These are phyloP conservation scores for Hypoxylon perforatum DNA, from an alignment of 495 filamentous ascomycete genomes.

Conservation along the genomic window DNA sequence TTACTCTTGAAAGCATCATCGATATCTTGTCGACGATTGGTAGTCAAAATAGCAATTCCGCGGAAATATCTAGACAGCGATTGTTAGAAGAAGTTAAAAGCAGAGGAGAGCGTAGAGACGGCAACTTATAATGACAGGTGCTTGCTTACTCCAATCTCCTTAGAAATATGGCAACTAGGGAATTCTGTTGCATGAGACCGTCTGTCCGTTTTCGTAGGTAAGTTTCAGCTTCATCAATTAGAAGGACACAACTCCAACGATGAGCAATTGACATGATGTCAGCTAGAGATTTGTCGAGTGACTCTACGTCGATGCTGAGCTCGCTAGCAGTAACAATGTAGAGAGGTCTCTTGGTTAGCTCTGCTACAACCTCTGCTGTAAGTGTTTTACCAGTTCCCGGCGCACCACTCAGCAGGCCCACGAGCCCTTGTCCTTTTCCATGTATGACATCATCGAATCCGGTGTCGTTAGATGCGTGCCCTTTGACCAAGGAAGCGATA, in stretches of 20 bases:
- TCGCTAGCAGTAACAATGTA: conserved; percentile 61
- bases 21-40: conserved; percentile 42
- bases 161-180: conserved; percentile 48
- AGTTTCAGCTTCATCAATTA: conserved; percentile 46
- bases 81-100: background rate
- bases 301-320: conserved; percentile 50
- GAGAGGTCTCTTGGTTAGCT: conserved; percentile 45
- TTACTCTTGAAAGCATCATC: no score
- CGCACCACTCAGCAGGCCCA: conserved; percentile 57
- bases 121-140: no score
- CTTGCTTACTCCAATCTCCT: conserved; percentile 52
- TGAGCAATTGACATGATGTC: conserved; percentile 37
- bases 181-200: background rate
- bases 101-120: no score
- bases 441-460: conserved; percentile 69
- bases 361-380: conserved; percentile 47
- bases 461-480: conserved; percentile 22
- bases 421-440: conserved; percentile 59
- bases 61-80: conserved; percentile 50
- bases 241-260: conserved; percentile 26
- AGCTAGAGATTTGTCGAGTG: conserved; percentile 54
- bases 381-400: conserved; percentile 61
- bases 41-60: conserved; percentile 54
- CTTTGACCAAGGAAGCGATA: conserved; percentile 24
- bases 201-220: conserved; percentile 28